Evolutionary conservation across 2,329 filamentous ascomycete species (phyloP).

Genomic region (Pochonia chlamydosporia): DNA sequence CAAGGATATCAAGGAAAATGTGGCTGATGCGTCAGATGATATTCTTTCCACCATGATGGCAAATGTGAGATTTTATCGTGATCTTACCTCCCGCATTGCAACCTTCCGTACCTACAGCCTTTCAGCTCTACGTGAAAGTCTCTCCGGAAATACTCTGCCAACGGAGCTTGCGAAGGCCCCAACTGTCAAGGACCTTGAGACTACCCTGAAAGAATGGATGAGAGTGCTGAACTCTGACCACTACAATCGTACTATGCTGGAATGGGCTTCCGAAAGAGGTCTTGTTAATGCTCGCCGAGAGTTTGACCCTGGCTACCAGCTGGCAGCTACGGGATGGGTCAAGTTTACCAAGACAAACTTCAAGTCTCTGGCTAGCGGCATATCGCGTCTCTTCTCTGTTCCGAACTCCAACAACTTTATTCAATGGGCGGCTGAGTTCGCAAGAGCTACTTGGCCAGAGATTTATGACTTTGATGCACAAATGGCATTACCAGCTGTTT

Average conservation of each 20-base stretch:
- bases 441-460: conserved; percentile 21
- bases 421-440: conserved; percentile 31
- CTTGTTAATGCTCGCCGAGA: not conserved
- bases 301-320: not conserved
- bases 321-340: not conserved
- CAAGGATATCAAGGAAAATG: not conserved
- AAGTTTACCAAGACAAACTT: not conserved
- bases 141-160: not conserved
- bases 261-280: not conserved
- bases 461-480: conserved; percentile 7
- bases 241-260: not conserved
- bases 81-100: not conserved
- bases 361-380: not conserved
- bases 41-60: not conserved
- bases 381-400: not conserved
- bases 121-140: not conserved
- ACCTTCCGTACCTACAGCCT: not conserved
- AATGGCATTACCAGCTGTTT: conserved; percentile 12
- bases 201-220: not conserved
- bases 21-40: not conserved
- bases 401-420: conserved; percentile 21
- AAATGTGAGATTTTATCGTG: not conserved
- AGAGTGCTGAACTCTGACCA: not conserved
- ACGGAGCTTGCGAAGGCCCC: not conserved
- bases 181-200: not conserved